phyloP scores from a whole-genome alignment of 345 rosid genomes.

The Eutrema yunnanense region DNA sequence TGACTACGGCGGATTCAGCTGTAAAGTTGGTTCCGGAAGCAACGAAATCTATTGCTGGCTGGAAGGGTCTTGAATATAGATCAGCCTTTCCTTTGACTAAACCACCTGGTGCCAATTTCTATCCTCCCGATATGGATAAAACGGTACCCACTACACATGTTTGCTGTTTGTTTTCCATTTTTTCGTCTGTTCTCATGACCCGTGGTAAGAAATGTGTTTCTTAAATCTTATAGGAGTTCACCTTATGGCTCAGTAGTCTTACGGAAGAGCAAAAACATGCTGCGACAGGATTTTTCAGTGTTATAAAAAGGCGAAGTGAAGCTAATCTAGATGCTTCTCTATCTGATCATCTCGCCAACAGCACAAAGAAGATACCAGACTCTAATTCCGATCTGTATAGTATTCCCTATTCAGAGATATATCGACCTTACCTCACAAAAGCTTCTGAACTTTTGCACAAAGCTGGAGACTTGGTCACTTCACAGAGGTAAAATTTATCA shows the following conservation, averaged over 20 bases:
- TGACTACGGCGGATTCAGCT: constrained; percentile 87
- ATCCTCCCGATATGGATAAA: constrained; percentile 97
- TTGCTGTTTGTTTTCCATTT: not conserved
- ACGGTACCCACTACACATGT: constrained; percentile 35
- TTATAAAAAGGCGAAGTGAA: constrained; percentile 66
- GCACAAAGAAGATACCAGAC: constrained; percentile 27
- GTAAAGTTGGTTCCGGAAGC: constrained; percentile 66
- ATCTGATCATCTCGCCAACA: constrained; percentile 25
- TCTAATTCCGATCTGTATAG: constrained; percentile 46
- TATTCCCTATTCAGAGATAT: constrained; percentile 66
- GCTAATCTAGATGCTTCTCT: constrained; percentile 37
- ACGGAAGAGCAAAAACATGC: constrained; percentile 46
- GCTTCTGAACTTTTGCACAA: constrained; percentile 70
- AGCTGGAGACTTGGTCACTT: constrained; percentile 75
- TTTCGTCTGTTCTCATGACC: not conserved
- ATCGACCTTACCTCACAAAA: constrained; percentile 49
- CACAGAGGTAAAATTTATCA: constrained; percentile 50
- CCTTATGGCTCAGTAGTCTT: constrained; percentile 55
- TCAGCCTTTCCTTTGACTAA: constrained; percentile 71
- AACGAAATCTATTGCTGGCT: constrained; percentile 54
- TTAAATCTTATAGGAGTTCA: constrained; percentile 57
- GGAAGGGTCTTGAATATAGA: constrained; percentile 90
- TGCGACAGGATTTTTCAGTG: constrained; percentile 70
- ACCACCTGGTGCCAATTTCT: constrained; percentile 92
- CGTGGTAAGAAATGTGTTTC: constrained; percentile 8